Conservation (phyloP, 2,329 filamentous ascomycete species). For the Fusarium hostae region DNA sequence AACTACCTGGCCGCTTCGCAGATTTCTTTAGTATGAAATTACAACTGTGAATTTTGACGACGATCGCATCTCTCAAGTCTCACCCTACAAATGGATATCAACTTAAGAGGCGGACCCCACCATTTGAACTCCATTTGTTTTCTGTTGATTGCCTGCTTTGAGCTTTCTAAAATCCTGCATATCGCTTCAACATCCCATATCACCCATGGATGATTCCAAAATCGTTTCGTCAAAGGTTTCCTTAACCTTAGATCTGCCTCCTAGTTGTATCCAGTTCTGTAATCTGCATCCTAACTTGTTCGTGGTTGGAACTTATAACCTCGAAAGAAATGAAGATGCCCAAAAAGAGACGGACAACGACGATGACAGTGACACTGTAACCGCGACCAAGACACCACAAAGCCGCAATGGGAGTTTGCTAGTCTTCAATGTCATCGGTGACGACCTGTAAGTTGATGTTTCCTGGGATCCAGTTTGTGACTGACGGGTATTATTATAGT, state of each 20-base stretch:
- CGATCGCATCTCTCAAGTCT: background rate
- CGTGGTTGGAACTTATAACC: constrained; percentile 85
- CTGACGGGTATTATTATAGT: constrained; percentile 51
- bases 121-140: constrained; percentile 15
- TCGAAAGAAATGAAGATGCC: constrained; percentile 63
- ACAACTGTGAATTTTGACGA: background rate
- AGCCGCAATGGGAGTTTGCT: constrained; percentile 79
- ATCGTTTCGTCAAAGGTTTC: constrained; percentile 58
- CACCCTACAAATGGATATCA: background rate
- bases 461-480: background rate
- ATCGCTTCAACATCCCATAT: background rate
- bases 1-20: background rate
- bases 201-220: constrained; percentile 38
- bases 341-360: constrained; percentile 39
- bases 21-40: background rate
- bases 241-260: constrained; percentile 71
- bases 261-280: constrained; percentile 82
- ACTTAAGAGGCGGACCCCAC: constrained; percentile 28
- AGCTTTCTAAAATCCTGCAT: constrained; percentile 11
- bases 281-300: constrained; percentile 71
- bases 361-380: constrained; percentile 37
- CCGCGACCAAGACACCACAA: constrained; percentile 58
- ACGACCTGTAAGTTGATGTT: constrained; percentile 63
- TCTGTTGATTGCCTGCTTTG: constrained; percentile 2
- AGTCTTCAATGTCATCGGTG: constrained; percentile 67